Base-by-base conservation (phyloP, 768 basidiomycete genomes). In the Tulasnella sp. region DNA sequence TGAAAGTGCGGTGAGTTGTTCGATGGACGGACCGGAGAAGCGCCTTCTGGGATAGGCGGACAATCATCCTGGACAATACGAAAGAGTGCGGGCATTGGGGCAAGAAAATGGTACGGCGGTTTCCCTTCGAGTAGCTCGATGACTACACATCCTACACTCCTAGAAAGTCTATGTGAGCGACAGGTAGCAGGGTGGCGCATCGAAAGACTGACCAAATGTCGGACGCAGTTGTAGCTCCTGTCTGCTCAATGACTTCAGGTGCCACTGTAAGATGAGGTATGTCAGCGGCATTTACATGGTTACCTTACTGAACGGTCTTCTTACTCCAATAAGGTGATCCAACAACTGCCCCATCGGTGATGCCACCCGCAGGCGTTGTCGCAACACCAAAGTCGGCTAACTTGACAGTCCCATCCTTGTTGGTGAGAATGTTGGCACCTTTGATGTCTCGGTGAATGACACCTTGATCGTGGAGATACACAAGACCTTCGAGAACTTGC, bases 381-480 rank as follows among this genome's bases (percentile, higher is more conserved):
- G 95, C 94, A 22, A 99, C 97, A 67, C 97, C 97, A 78, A 99
- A 99, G 81, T 99, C 97, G 14, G 97, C 97, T n/a, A 99, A 85
- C 80, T 98, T 99, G 73, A 99, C 95, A 26, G 90, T 91, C 7
- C 97, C 97, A 82, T 98, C 96, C 81, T 99, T 99, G 79, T 97
- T 98, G 22, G 97, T 98, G 62, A 99, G 84, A 78, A 99, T 97
- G 76, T 99, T 99, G 16, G 97, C 96, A 40, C 97, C 97, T 80
- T 99, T 99, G 83, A 99, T 98, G 77, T 99, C 97, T 37, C 97
- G 86, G 79, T 99, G 97, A 76, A 99, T 98, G 74, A 99, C 97
- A 83, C 97, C 97, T 83, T 98, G 96, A 76, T 98, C 96, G 78
- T 99, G 97, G 22, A 99, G 88, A 79, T 99, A 99, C 64, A 95